A percentile compares a stretch with the other conserved stretches of the same genome.
phyloP scores from a whole-genome alignment of 345 rosid species.

The Hypericum androsaemum region DNA sequence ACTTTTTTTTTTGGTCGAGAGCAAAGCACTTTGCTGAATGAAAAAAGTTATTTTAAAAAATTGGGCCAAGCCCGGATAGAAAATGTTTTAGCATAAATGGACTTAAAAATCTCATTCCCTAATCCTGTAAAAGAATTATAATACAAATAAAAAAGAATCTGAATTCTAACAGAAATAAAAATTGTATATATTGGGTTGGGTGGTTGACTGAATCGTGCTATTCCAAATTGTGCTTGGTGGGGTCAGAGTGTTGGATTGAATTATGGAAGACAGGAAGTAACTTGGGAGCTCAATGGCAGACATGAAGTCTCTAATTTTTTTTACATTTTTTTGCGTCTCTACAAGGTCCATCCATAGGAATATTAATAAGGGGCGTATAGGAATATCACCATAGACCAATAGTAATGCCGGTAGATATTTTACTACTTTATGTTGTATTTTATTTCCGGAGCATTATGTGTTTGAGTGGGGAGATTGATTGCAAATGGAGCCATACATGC shows the following conservation, averaged over 20 bases:
- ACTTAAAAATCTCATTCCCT: no score
- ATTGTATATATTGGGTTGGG: neutral
- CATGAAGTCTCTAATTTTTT: constrained; percentile 9
- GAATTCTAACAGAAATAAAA: no score
- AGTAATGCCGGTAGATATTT: constrained; percentile 11
- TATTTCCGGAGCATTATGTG: neutral
- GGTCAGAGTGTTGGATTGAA: constrained; percentile 13
- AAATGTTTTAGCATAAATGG: no score
- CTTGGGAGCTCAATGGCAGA: constrained; percentile 27
- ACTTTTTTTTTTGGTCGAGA: no score
- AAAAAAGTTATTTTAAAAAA: no score
- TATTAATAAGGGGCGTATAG: neutral
- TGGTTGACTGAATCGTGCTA: neutral
- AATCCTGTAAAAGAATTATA: no score
- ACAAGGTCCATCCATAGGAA: neutral
- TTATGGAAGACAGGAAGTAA: constrained; percentile 18
- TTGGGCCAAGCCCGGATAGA: no score
- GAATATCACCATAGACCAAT: neutral
- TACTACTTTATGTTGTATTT: neutral
- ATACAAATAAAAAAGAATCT: no score
- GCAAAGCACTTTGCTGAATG: no score
- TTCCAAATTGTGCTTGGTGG: constrained; percentile 19
- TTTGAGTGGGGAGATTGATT: neutral
- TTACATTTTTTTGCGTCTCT: neutral
- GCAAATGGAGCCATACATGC: neutral